Percentiles rank a stretch among this genome's conserved stretches.
Conservation (phyloP, 768 basidiomycete genomes). For the Fomitopsis pulvina region DNA sequence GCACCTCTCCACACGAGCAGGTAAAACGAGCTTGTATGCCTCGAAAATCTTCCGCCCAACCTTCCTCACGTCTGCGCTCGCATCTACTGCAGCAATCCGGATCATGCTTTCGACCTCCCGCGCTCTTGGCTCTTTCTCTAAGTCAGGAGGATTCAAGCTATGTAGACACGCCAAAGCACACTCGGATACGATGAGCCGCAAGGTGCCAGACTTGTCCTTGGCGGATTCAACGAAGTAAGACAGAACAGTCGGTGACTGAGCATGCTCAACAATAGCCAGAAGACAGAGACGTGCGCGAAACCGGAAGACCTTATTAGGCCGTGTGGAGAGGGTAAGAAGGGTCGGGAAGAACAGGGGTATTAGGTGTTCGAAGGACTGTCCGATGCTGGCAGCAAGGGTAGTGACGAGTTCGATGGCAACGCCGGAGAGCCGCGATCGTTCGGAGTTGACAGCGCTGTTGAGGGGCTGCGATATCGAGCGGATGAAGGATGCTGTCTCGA, state of each 20-base stretch:
- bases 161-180: conserved; percentile 60
- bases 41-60: conserved; percentile 66
- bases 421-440: conserved; percentile 66
- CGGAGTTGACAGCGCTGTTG: conserved; percentile 58
- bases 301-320: conserved; percentile 75
- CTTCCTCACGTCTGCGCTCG: conserved; percentile 70
- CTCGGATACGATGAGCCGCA: conserved; percentile 63
- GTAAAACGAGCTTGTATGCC: conserved; percentile 66
- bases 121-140: conserved; percentile 62
- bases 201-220: conserved; percentile 62
- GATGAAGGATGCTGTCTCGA: conserved; percentile 44
- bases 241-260: conserved; percentile 60
- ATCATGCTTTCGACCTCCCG: conserved; percentile 68
- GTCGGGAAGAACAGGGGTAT: conserved; percentile 62
- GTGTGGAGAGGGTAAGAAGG: conserved; percentile 58
- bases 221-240: conserved; percentile 50
- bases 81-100: conserved; percentile 58
- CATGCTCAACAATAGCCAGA: conserved; percentile 52
- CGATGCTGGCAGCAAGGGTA: conserved; percentile 48
- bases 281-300: conserved; percentile 59
- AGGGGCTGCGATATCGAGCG: conserved; percentile 48
- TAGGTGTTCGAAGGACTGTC: conserved; percentile 57
- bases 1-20: conserved; percentile 61
- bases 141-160: conserved; percentile 71
- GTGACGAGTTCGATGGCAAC: conserved; percentile 58